Conservation (phyloP, 768 basidiomycete genomes). For the Suillus spraguei region DNA sequence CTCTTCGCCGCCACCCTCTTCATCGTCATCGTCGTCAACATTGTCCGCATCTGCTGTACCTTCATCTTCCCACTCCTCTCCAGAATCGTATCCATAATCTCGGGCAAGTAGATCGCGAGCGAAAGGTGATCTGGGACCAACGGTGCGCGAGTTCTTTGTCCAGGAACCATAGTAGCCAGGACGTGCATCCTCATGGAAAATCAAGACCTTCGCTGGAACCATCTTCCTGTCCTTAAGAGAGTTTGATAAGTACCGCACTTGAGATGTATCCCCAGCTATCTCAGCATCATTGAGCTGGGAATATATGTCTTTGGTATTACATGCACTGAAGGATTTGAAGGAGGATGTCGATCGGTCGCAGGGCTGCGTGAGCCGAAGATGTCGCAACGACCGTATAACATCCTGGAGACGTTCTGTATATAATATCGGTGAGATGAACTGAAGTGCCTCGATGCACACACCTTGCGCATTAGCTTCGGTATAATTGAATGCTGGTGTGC, state of each 20-base stretch:
- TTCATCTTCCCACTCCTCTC: slow-evolving; percentile 95
- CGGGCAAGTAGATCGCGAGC: slow-evolving; percentile 72
- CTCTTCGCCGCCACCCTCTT: slow-evolving; percentile 61
- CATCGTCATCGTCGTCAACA: slow-evolving; percentile 68
- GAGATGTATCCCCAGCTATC: slow-evolving; percentile 67
- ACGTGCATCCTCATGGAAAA: slow-evolving; percentile 81
- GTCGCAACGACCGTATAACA: slow-evolving; percentile 35
- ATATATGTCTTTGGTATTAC: slow-evolving; percentile 55
- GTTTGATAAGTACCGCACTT: slow-evolving; percentile 65
- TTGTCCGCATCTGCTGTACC: slow-evolving; percentile 75
- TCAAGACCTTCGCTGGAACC: slow-evolving; percentile 79
- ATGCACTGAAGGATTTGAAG: slow-evolving; percentile 32
- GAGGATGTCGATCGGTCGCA: slow-evolving; percentile 21
- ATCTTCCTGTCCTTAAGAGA: slow-evolving; percentile 61
- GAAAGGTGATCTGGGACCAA: slow-evolving; percentile 86
- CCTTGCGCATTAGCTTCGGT: slow-evolving; percentile 18
- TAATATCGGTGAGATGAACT: slow-evolving; percentile 31
- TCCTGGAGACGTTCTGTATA: slow-evolving; percentile 16
- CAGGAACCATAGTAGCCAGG: slow-evolving; percentile 97
- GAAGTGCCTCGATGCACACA: slow-evolving; percentile 7
- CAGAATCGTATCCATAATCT: slow-evolving; percentile 94
- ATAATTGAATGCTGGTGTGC: slow-evolving; percentile 26
- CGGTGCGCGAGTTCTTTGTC: slow-evolving; percentile 76
- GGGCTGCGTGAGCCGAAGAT: slow-evolving; percentile 23
- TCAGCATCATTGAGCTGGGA: slow-evolving; percentile 75